Evolutionary conservation across 1,284 basidiomycete genomes (phyloP).

Genomic region (Vanrija sp.): DNA sequence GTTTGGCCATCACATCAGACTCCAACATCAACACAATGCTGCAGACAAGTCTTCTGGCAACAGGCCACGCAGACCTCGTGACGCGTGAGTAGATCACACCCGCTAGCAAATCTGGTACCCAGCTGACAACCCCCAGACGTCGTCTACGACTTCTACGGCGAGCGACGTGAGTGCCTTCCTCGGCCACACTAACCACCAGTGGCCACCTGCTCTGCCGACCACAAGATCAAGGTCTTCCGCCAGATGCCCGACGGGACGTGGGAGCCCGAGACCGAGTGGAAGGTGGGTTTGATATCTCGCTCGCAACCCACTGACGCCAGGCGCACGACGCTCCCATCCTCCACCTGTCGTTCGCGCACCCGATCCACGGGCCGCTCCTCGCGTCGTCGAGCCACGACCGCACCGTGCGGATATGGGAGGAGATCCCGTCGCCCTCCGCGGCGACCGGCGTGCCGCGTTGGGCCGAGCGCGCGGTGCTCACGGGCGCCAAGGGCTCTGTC

Average conservation of each 20-base stretch:
- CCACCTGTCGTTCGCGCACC: conserved; percentile 80
- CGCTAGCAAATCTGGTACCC: conserved; percentile 5
- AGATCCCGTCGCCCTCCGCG: conserved; percentile 35
- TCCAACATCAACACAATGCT: conserved; percentile 31
- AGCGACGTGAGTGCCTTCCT: conserved; percentile 51
- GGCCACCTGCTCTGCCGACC: conserved; percentile 47
- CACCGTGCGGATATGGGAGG: conserved; percentile 85
- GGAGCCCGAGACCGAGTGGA: conserved; percentile 80
- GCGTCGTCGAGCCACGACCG: conserved; percentile 83
- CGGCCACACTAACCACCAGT: conserved; percentile 22
- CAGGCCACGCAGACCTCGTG: conserved; percentile 48
- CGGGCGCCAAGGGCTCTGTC: conserved; percentile 78
- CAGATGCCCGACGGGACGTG: conserved; percentile 63
- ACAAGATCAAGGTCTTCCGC: conserved; percentile 77
- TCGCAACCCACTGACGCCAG: conserved; percentile 48
- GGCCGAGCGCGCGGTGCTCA: conserved; percentile 68
- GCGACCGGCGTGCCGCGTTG: conserved; percentile 48
- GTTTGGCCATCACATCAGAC: neutral
- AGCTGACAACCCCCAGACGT: conserved; percentile 58
- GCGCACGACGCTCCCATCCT: conserved; percentile 84
- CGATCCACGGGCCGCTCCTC: conserved; percentile 77
- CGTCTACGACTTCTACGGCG: conserved; percentile 83
- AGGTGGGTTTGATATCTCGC: conserved; percentile 53
- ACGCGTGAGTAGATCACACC: conserved; percentile 33
- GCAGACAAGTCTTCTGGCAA: conserved; percentile 45